Evolutionary conservation across 139 green algal genomes (phyloP).

Genomic region (Coccomyxa sp.): DNA sequence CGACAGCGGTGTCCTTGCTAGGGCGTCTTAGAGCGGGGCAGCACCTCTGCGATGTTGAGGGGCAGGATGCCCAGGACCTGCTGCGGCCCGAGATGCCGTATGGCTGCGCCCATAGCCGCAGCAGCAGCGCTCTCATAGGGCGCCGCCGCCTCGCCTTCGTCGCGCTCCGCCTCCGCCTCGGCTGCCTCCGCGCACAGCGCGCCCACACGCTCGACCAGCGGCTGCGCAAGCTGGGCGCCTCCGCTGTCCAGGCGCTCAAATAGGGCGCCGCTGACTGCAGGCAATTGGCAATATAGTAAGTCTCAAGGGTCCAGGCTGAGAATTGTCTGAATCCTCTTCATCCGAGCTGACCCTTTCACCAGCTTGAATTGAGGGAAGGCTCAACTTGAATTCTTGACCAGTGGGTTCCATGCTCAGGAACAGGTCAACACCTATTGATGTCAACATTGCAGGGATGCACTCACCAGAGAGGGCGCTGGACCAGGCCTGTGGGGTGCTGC

Average conservation of each 20-base stretch:
- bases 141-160: slow-evolving; percentile 22
- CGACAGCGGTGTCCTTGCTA: too few species aligned
- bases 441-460: too few species aligned
- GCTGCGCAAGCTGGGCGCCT: slow-evolving; percentile 21
- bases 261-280: slow-evolving; percentile 40
- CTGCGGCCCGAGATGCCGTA: slow-evolving; percentile 66
- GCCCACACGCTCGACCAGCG: slow-evolving; percentile 32
- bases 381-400: too few species aligned
- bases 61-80: slow-evolving; percentile 66
- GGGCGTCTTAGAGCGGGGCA: too few species aligned
- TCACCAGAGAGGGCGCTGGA: slow-evolving; percentile 57
- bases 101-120: slow-evolving; percentile 56
- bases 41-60: slow-evolving; percentile 57
- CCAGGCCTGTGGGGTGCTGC: slow-evolving; percentile 72
- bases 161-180: slow-evolving; percentile 26
- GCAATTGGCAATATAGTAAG: too few species aligned
- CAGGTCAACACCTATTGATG: too few species aligned
- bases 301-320: too few species aligned
- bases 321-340: too few species aligned
- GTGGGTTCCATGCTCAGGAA: too few species aligned
- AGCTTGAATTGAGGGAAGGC: too few species aligned
- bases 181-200: slow-evolving; percentile 46
- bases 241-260: slow-evolving; percentile 37
- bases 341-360: too few species aligned
- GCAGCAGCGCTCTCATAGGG: slow-evolving; percentile 6